A percentile compares a stretch with the other conserved stretches of the same genome.
phyloP scores from a whole-genome alignment of 306 rosid species.

The Lathyrus oleraceus region DNA sequence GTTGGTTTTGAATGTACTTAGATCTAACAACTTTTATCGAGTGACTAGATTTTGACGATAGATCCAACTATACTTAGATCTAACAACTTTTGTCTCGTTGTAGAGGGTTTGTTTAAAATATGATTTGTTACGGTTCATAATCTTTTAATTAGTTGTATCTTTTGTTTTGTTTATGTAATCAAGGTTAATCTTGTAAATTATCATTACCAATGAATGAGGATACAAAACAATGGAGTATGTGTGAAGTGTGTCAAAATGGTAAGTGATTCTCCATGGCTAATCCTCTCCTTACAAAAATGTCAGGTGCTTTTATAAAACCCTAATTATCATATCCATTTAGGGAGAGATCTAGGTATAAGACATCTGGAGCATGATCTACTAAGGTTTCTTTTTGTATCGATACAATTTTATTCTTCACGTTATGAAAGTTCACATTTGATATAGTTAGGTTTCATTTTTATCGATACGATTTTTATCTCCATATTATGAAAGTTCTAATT shows the following conservation, averaged over 20 bases:
- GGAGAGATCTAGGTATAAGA: not conserved
- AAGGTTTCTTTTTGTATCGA: not conserved
- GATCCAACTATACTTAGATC: not conserved
- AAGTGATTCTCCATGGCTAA: constrained; percentile 21
- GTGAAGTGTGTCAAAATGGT: constrained; percentile 38
- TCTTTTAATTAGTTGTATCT: constrained; percentile 37
- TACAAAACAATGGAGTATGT: constrained; percentile 34
- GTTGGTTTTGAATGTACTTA: too few species aligned
- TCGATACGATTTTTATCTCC: too few species aligned
- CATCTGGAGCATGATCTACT: not conserved
- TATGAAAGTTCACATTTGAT: too few species aligned
- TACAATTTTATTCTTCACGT: too few species aligned
- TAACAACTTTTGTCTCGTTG: not conserved
- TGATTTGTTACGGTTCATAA: not conserved
- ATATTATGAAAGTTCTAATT: too few species aligned
- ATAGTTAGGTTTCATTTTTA: too few species aligned
- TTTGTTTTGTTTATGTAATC: constrained; percentile 38
- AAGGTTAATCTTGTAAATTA: constrained; percentile 44
- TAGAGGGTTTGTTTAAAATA: not conserved
- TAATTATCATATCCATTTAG: not conserved
- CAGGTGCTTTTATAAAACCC: constrained; percentile 11
- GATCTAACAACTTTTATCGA: too few species aligned
- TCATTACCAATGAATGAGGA: constrained; percentile 45
- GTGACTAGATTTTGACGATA: not conserved
- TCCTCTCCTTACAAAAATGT: not conserved